Evolutionary conservation across 345 rosid genomes (phyloP).

Genomic region (Lepidium africanum): DNA sequence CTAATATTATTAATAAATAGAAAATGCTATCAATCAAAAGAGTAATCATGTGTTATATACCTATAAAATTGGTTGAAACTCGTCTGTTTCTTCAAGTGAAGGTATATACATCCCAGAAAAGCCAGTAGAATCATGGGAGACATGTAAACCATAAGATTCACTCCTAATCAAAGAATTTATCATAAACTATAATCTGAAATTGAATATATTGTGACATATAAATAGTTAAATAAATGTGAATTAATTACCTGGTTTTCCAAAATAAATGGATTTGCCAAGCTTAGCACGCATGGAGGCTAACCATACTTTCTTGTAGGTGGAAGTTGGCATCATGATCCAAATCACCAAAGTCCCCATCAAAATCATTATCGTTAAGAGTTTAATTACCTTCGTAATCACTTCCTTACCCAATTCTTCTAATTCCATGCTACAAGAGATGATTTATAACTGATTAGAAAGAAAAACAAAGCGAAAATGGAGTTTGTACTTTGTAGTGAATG

Average conservation of each 20-base stretch:
- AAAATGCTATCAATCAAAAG: not conserved
- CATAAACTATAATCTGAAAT: not conserved
- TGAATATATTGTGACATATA: not conserved
- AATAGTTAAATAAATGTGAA: not conserved
- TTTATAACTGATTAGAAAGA: not conserved
- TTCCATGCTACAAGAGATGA: not conserved
- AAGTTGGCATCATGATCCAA: conserved; percentile 58
- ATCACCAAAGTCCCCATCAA: conserved; percentile 42
- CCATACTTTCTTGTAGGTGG: conserved; percentile 38
- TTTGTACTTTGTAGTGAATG: no score
- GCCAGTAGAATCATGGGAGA: conserved; percentile 54
- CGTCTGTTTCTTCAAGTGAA: conserved; percentile 29
- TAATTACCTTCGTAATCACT: conserved; percentile 20
- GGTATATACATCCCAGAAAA: conserved; percentile 36
- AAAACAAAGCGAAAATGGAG: not conserved
- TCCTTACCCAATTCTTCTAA: not conserved
- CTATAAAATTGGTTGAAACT: not conserved
- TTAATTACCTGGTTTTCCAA: conserved; percentile 46
- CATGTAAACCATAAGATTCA: conserved; percentile 33
- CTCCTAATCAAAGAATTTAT: conserved; percentile 29
- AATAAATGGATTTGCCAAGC: conserved; percentile 27
- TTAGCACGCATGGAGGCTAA: conserved; percentile 22
- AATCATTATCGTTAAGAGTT: conserved; percentile 24
- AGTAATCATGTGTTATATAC: not conserved
- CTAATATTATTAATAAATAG: not conserved